phyloP scores from a whole-genome alignment of 2,329 filamentous ascomycete species.

The Fusarium multiceps region DNA sequence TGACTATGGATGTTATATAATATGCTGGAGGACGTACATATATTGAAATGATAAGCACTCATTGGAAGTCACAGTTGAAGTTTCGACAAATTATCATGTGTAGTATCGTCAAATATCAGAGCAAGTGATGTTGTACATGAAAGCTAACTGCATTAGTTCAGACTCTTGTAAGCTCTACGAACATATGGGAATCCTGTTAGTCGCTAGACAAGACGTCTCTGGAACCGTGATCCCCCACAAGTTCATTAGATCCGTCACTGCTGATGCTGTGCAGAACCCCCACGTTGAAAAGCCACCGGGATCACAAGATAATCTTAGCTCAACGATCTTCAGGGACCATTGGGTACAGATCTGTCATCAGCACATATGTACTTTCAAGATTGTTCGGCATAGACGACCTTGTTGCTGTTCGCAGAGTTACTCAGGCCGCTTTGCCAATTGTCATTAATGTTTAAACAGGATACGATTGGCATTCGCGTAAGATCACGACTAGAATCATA shows the following conservation, averaged over 20 bases:
- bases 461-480: not conserved
- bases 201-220: too few species aligned
- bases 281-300: not conserved
- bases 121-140: not conserved
- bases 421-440: too few species aligned
- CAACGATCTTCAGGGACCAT: not conserved
- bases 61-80: not conserved
- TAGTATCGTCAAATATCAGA: not conserved
- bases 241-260: conserved; percentile 15
- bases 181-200: fast-evolving
- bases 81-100: not conserved
- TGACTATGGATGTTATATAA: conserved; percentile 27
- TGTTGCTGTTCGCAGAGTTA: too few species aligned
- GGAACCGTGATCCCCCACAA: conserved; percentile 4
- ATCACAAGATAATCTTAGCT: not conserved
- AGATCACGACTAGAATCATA: fast-evolving
- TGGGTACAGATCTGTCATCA: not conserved
- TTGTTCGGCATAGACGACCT: too few species aligned
- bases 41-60: conserved; percentile 10
- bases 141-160: not conserved
- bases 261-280: conserved; percentile 6
- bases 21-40: conserved; percentile 33
- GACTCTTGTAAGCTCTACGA: not conserved
- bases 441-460: too few species aligned
- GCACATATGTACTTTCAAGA: not conserved